Evolutionary conservation across 192 early-diverging fungal genomes (phyloP), one percentile per base, ranked within the genome.

Genomic region (Coemansia sp.): DNA sequence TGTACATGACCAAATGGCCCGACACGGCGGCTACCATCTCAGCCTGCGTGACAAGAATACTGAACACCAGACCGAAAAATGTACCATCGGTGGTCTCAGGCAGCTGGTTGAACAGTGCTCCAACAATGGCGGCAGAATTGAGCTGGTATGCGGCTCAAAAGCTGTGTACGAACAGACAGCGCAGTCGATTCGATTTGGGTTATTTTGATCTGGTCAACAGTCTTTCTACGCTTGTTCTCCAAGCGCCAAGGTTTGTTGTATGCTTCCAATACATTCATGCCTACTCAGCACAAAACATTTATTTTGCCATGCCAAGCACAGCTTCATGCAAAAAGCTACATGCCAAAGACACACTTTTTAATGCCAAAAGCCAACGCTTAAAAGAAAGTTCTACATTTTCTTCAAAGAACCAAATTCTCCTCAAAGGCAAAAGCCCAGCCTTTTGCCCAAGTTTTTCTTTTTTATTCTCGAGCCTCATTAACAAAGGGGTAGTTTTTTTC

Each of bases 101-200:
- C 60, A 92, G 69, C 40, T 81, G 60, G 59, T 85, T 85, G 73
- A 89, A 91, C 57, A 88, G 84, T 36, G 86, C 87, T 51, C 88
- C 90, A 57, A 88, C 86, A 61, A 91, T 85, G 31, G 88, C 62
- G 53, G 87, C 88, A 85, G 89, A 88, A 49, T 88, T 15, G 40
- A 75, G 67, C 66, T 76, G 79, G 65, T 84, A 92, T 47, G 85
- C 56, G 22, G 77, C 69, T 49, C 80, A 81, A 44, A 88, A 85
- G 37, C 87, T 50, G 83, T 88, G 69, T 86, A 90, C 0, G 88
- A 82, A 85, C 52, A 74, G 79, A 53, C 73, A 65, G 9, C 67
- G 82, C 68, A 72, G 77, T 50, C 69, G 59, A 64, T 69, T 85
- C 69, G 64, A 84, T 68, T 62, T 71, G 3, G 78, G 56, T 21